Percentiles rank a stretch among this genome's conserved stretches.
Evolutionary conservation across 2,329 filamentous ascomycete species (phyloP).

Genomic region (Verruconis gallopava): DNA sequence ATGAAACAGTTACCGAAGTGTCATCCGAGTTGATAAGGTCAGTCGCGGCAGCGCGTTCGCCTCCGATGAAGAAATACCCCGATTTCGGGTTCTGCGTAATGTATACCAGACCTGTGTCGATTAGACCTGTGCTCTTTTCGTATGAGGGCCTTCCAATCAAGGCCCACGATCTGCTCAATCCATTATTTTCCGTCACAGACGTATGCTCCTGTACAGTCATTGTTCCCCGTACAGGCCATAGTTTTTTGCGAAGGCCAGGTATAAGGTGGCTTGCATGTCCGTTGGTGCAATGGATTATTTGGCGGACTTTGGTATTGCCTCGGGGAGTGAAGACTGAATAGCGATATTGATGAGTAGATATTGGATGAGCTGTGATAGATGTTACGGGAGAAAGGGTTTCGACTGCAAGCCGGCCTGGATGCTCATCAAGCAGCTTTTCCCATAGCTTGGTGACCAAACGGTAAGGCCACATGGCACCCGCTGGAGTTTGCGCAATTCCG

Average conservation of each 20-base stretch:
- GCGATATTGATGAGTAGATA: neutral
- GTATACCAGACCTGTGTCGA: neutral
- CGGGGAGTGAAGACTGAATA: neutral
- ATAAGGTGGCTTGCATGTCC: neutral
- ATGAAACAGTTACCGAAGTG: neutral
- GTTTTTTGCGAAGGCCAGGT: neutral
- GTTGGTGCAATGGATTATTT: neutral
- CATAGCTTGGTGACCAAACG: neutral
- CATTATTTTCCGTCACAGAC: neutral
- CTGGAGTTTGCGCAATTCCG: no score
- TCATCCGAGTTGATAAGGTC: neutral
- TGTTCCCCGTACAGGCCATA: neutral
- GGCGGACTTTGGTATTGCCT: neutral
- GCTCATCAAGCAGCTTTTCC: neutral
- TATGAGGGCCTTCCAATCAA: neutral
- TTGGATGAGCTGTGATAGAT: neutral
- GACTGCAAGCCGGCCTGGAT: neutral
- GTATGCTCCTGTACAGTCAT: neutral
- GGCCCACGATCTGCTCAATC: neutral
- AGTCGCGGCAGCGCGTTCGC: neutral
- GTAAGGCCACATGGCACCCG: constrained; percentile 1
- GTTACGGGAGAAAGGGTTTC: neutral
- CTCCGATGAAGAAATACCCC: neutral
- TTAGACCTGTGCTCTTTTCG: neutral
- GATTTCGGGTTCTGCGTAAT: neutral